Evolutionary conservation across 805 yeast genomes (phyloP).

Genomic region (Candida anglica): DNA sequence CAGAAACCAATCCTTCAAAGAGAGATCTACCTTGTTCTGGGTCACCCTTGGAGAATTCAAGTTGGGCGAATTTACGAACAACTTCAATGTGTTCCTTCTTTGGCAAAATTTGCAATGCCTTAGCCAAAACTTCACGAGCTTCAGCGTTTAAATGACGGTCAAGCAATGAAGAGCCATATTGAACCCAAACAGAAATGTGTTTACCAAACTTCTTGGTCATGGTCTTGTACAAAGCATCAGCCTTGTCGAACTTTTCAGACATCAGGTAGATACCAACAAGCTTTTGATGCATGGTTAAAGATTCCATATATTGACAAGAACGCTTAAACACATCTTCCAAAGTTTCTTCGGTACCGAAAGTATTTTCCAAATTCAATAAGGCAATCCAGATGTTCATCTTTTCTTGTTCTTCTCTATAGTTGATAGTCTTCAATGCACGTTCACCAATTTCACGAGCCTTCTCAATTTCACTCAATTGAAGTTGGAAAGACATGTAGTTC

Average conservation of each 20-base stretch:
- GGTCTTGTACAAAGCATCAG: conserved; percentile 60
- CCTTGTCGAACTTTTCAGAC: conserved; percentile 68
- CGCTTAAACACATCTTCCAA: conserved; percentile 77
- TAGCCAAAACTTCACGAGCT: conserved; percentile 71
- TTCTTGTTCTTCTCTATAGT: conserved; percentile 88
- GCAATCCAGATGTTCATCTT: conserved; percentile 96
- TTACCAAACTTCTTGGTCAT: conserved; percentile 78
- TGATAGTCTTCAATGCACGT: conserved; percentile 87
- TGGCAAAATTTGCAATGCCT: conserved; percentile 67
- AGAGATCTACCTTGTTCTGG: conserved; percentile 92
- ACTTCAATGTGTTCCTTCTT: conserved; percentile 73
- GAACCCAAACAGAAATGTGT: conserved; percentile 70
- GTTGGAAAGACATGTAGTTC: conserved; percentile 97
- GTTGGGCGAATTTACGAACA: conserved; percentile 82
- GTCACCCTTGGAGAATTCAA: conserved; percentile 85
- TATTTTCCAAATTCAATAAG: conserved; percentile 84
- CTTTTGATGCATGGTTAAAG: conserved; percentile 75
- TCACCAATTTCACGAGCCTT: conserved; percentile 92
- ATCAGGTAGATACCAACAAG: conserved; percentile 69
- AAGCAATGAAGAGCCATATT: conserved; percentile 72
- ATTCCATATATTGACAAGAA: conserved; percentile 89
- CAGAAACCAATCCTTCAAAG: conserved; percentile 86
- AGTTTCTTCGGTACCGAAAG: conserved; percentile 84
- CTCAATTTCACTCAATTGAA: conserved; percentile 89
- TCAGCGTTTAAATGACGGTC: conserved; percentile 53